phyloP scores from a whole-genome alignment of 768 basidiomycete genomes.

The Termitomyces sp. region DNA sequence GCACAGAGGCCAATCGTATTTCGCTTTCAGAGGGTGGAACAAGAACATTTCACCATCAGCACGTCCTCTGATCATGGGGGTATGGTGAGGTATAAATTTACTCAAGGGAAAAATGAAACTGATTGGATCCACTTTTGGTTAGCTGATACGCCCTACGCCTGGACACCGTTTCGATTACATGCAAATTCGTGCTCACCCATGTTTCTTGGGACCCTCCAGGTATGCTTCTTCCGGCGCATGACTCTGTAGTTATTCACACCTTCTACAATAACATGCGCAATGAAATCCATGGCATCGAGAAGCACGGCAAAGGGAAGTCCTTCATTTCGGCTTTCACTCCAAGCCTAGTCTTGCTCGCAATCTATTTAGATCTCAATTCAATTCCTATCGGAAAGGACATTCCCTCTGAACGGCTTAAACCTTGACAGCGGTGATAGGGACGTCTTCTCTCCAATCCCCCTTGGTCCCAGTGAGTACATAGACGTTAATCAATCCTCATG shows the following conservation, averaged over 20 bases:
- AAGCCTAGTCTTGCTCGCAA: not conserved
- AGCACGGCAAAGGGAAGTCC: conserved; percentile 6
- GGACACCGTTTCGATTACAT: conserved; percentile 12
- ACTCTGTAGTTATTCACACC: not conserved
- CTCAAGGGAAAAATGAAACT: not conserved
- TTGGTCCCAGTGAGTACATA: conserved; percentile 6
- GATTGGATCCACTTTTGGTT: not conserved
- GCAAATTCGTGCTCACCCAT: conserved; percentile 16
- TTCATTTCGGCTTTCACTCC: not conserved
- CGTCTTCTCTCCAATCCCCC: conserved; percentile 14
- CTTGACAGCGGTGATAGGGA: conserved; percentile 1
- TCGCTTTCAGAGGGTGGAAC: conserved; percentile 11
- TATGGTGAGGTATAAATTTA: conserved; percentile 1
- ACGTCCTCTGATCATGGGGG: conserved; percentile 25
- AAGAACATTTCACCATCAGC: conserved; percentile 13
- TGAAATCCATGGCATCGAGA: conserved; percentile 16
- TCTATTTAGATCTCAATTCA: conserved; percentile 5
- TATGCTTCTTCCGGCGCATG: not conserved
- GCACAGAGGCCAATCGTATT: conserved; percentile 14
- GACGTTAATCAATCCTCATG: conserved; percentile 18
- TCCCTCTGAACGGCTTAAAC: not conserved
- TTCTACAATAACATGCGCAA: conserved; percentile 6
- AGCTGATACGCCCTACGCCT: conserved; percentile 18
- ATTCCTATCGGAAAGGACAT: conserved; percentile 7
- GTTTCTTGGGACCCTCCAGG: conserved; percentile 17